Conservation (phyloP, 129 eudicot species). For the Heracleum sosnowskyi region DNA sequence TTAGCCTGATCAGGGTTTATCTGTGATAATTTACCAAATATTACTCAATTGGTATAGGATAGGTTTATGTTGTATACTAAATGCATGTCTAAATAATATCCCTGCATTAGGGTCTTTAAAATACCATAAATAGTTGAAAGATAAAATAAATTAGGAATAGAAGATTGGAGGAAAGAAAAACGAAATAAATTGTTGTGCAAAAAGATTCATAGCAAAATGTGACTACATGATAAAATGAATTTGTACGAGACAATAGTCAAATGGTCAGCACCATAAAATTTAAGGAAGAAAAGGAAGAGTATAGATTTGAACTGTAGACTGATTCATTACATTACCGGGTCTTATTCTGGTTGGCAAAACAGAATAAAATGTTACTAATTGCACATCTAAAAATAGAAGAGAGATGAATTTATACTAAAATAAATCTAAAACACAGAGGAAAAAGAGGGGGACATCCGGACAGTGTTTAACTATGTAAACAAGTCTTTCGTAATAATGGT, state of each 20-base stretch:
- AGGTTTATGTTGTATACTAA: neutral
- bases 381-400: neutral
- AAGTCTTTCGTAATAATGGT: neutral
- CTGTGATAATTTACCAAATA: slow-evolving; percentile 22
- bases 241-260: neutral
- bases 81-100: neutral
- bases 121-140: neutral
- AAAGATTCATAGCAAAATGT: neutral
- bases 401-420: neutral
- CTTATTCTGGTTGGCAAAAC: neutral
- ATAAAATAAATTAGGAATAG: neutral
- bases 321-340: neutral
- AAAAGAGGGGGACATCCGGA: neutral
- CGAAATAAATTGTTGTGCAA: neutral
- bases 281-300: neutral
- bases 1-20: slow-evolving; percentile 89
- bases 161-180: neutral
- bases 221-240: neutral
- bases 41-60: neutral
- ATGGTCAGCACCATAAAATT: neutral
- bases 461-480: neutral
- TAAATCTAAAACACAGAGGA: neutral
- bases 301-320: neutral
- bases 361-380: neutral
- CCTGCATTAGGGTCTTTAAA: neutral